Conservation (phyloP, 2,329 filamentous ascomycete genomes). For the Rhinocladiella mackenziei region DNA sequence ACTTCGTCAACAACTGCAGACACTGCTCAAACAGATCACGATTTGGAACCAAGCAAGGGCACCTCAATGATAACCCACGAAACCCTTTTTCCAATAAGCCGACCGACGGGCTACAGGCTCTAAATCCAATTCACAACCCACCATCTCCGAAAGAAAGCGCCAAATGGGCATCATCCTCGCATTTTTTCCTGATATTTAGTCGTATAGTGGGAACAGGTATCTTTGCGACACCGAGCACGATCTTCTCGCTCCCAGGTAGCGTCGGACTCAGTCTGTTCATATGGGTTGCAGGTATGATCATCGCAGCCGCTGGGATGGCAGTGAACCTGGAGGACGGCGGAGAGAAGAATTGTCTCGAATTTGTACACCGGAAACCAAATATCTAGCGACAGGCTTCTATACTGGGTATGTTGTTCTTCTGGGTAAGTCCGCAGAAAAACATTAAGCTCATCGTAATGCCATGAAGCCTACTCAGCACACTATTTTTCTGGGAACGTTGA, state of each 20-base stretch:
- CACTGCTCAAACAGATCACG: not conserved
- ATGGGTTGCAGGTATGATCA: conserved; percentile 51
- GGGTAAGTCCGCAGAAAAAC: conserved; percentile 49
- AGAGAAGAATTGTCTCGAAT: conserved; percentile 5
- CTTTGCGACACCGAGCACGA: conserved; percentile 56
- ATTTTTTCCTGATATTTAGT: conserved; percentile 47
- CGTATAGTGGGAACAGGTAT: conserved; percentile 45
- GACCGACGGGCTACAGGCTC: not conserved
- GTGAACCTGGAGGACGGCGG: conserved; percentile 38
- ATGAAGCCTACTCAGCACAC: too few relatives aligned
- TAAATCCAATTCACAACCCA: not conserved
- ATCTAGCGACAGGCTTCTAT: conserved; percentile 1
- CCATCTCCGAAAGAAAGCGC: conserved; percentile 13
- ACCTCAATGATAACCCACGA: not conserved
- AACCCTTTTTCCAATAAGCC: not conserved
- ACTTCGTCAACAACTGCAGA: too few relatives aligned
- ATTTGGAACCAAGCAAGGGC: too few relatives aligned
- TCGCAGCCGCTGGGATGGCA: conserved; percentile 45
- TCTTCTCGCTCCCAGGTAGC: conserved; percentile 52
- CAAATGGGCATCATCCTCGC: conserved; percentile 40
- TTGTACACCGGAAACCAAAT: conserved; percentile 1
- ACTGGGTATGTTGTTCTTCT: not conserved
- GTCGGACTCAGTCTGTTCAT: conserved; percentile 53
- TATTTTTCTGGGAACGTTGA: too few relatives aligned
- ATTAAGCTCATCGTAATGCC: conserved; percentile 41